These are phyloP conservation scores for Aspergillus baeticus DNA, from an alignment of 495 filamentous ascomycete genomes.

Conservation along the genomic window DNA sequence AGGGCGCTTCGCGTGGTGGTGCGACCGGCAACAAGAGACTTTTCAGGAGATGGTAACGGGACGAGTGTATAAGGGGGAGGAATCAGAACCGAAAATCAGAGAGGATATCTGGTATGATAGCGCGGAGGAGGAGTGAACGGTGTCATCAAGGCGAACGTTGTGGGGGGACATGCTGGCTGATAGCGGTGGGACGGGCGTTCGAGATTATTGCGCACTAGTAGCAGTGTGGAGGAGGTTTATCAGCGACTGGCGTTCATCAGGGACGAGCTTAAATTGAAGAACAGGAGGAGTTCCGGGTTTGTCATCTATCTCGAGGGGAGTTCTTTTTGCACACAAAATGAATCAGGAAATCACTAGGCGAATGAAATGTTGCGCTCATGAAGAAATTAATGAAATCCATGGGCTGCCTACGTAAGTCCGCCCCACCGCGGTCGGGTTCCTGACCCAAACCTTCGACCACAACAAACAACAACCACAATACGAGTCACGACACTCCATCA, in stretches of 20 bases:
- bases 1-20: slow-evolving; percentile 11
- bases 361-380: too few species aligned
- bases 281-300: neutral
- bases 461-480: neutral
- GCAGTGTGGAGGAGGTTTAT: neutral
- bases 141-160: too few species aligned
- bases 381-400: too few species aligned
- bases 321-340: neutral
- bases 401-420: slow-evolving; percentile 1
- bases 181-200: neutral
- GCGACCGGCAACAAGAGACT: slow-evolving; percentile 1
- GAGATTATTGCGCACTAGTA: slow-evolving; percentile 2
- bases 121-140: neutral
- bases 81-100: neutral
- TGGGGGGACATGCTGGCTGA: too few species aligned
- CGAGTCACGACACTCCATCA: neutral
- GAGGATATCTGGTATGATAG: slow-evolving; percentile 6
- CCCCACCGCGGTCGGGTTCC: slow-evolving; percentile 8
- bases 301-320: neutral
- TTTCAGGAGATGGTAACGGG: slow-evolving; percentile 8
- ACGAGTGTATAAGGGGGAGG: neutral
- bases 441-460: neutral
- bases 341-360: neutral
- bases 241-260: neutral
- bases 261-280: too few species aligned